These are phyloP conservation scores for Ophiostoma ips DNA, from an alignment of 2,329 filamentous ascomycete genomes.

Conservation along the genomic window DNA sequence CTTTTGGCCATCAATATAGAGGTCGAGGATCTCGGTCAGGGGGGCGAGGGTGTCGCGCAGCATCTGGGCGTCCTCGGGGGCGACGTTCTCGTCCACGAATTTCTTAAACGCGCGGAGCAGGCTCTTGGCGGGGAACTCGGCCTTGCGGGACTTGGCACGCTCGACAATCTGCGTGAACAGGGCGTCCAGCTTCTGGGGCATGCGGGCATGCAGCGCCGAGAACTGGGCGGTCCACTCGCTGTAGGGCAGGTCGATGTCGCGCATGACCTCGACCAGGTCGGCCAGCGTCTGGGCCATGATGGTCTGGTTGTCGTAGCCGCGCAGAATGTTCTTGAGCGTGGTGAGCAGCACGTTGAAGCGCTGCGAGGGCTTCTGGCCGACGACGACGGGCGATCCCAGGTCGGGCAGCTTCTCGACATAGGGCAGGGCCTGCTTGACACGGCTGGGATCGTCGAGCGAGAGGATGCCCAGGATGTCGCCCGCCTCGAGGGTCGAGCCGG, in stretches of 20 bases:
- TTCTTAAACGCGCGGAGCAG: conserved; percentile 71
- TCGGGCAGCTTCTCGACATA: conserved; percentile 85
- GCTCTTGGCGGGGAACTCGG: conserved; percentile 85
- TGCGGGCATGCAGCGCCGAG: conserved; percentile 89
- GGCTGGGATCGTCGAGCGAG: conserved; percentile 83
- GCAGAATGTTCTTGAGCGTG: conserved; percentile 75
- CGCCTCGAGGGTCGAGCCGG: conserved; percentile 91
- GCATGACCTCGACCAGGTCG: conserved; percentile 79
- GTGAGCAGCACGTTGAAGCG: conserved; percentile 63
- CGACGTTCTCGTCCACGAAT: conserved; percentile 78
- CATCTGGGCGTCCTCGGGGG: conserved; percentile 55
- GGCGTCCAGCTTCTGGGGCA: conserved; percentile 84
- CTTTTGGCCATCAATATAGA: conserved; percentile 80
- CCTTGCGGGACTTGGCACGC: conserved; percentile 58
- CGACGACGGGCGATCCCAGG: conserved; percentile 71
- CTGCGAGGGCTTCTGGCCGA: conserved; percentile 86
- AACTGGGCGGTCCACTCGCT: conserved; percentile 95
- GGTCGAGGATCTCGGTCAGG: conserved; percentile 60
- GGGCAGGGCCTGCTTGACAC: conserved; percentile 90
- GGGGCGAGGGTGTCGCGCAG: conserved; percentile 63
- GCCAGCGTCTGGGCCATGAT: conserved; percentile 82
- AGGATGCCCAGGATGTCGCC: conserved; percentile 98
- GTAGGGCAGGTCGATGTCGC: conserved; percentile 81
- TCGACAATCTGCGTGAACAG: conserved; percentile 78
- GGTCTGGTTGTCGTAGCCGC: conserved; percentile 93